Evolutionary conservation across 306 rosid species (phyloP).

Genomic region (Luffa aegyptiaca): DNA sequence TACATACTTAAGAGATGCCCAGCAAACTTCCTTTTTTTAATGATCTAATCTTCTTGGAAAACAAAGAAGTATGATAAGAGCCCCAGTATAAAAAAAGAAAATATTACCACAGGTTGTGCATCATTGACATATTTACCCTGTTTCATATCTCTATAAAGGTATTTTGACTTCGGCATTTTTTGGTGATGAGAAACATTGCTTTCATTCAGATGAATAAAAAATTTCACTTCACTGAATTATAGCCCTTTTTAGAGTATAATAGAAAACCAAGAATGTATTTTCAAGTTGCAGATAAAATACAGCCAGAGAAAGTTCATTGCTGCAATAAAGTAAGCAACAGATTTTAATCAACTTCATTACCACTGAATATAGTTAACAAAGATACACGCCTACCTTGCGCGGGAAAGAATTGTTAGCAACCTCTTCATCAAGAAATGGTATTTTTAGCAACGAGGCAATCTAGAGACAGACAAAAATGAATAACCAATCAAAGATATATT

Average conservation of each 20-base stretch:
- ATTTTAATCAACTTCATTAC: not conserved
- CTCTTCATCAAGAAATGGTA: conserved; percentile 85
- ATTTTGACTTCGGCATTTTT: not conserved
- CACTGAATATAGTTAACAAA: conserved; percentile 3
- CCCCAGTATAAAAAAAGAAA: too few relatives aligned
- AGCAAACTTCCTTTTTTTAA: too few relatives aligned
- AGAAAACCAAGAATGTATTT: not conserved
- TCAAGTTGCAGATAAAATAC: not conserved
- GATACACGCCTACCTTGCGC: conserved; percentile 50
- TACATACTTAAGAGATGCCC: not conserved
- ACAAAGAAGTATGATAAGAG: too few relatives aligned
- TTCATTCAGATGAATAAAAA: not conserved
- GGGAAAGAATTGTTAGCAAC: conserved; percentile 61
- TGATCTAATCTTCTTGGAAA: too few relatives aligned
- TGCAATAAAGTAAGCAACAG: not conserved
- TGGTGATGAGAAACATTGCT: not conserved
- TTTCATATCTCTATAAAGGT: not conserved
- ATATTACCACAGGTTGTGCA: not conserved
- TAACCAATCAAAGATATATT: not conserved
- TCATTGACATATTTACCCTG: not conserved
- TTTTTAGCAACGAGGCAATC: conserved; percentile 72
- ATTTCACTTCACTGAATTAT: not conserved
- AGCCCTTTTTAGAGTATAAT: not conserved
- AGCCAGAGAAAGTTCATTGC: not conserved
- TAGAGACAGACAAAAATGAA: conserved; percentile 7